Base-by-base conservation (phyloP, 2,329 filamentous ascomycete genomes). In the Xylariaceae sp. region DNA sequence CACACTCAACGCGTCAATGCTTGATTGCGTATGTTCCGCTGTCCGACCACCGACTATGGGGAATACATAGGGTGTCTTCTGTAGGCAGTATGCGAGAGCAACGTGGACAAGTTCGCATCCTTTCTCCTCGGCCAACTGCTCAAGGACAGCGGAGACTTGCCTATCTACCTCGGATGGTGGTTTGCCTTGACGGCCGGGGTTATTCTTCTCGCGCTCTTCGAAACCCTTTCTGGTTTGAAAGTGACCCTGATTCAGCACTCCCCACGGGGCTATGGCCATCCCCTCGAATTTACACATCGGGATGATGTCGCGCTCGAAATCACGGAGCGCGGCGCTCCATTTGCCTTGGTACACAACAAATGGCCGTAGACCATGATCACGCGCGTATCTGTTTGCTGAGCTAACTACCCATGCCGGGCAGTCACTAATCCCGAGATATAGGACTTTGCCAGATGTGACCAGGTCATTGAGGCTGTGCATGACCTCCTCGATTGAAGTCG, bases 311-410 rank as follows among this genome's bases (percentile, higher is more conserved):
- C 75, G 67, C 59, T 80, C 77, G 32, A 81, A 72, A 58, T 84
- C 81, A 4, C 81, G 71, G 20, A 68, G 54, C 0, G 72, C 69
- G 14, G 75, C 75, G 19, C 64, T 73, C 77, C 78, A 85, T 17
- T 64, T 66, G n/a, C 81, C 82, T 63, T 83, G 80, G 61, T 83
- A 83, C 35, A 83, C 74, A 37, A 64, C 67, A 66, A 83, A 83
- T 19, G 67, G 74, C 12, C 72, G 70, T 35, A 82, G 64, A 32
- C 74, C 76, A 51, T 82, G 73, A 46, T 74, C 66, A 29, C 78
- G 74, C 6, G 81, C 80, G 57, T 83, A 75, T 55, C 72, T 64
- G 45, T 76, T 77, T 4, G 69, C 69, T 43, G 61, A 62, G 37
- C 54, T 57, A 17, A 71, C 67, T 35, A 71, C 49, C 73, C 73